phyloP scores from a whole-genome alignment of 352 stramenopile species.

The Globisporangium radiosum region DNA sequence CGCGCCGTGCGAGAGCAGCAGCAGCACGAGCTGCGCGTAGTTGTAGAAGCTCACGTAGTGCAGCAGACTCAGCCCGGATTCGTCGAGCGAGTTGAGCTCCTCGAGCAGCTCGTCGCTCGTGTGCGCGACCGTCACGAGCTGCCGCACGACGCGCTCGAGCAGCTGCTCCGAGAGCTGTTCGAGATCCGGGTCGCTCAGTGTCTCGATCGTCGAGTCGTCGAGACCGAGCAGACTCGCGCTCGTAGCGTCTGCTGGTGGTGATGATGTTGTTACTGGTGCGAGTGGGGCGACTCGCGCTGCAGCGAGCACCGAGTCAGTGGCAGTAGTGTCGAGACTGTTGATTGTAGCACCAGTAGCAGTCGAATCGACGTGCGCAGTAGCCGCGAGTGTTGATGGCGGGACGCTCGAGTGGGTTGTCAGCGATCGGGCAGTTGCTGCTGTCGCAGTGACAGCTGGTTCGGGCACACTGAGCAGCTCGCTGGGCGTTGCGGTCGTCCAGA shows the following conservation, averaged over 20 bases:
- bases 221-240: constrained; percentile 6
- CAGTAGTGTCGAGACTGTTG: background rate
- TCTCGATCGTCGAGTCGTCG: constrained; percentile 73
- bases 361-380: too few species aligned
- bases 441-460: background rate
- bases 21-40: constrained; percentile 67
- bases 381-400: background rate
- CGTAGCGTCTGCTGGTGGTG: background rate
- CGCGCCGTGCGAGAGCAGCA: constrained; percentile 74
- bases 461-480: constrained; percentile 5
- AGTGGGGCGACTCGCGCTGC: background rate
- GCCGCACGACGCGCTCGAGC: constrained; percentile 75
- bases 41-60: constrained; percentile 90
- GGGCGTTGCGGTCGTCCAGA: constrained; percentile 41
- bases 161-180: constrained; percentile 74
- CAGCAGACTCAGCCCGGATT: constrained; percentile 80
- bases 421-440: background rate
- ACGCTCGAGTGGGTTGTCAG: background rate
- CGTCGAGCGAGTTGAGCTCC: constrained; percentile 84
- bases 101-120: constrained; percentile 77
- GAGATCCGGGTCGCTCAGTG: constrained; percentile 71
- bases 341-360: constrained; percentile 2
- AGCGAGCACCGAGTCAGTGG: too few species aligned
- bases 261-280: background rate
- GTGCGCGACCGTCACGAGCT: constrained; percentile 74